Base-by-base conservation (phyloP, 305 asterid species). In the Lippia alba region DNA sequence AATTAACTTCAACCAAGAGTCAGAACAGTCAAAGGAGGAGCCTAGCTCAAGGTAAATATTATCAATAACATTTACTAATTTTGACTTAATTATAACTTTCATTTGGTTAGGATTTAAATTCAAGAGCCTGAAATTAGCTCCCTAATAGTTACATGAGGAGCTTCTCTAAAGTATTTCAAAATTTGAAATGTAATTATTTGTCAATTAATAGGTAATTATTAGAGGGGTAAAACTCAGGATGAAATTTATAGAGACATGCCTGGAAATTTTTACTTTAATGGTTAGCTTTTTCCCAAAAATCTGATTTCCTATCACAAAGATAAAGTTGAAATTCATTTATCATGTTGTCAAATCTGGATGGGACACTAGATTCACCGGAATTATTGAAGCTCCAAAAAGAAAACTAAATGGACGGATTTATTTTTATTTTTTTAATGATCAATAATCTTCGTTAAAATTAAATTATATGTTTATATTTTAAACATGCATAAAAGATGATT, bases 301-400 rank as follows among this genome's bases (percentile, higher is more conserved):
- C 44, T 69, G 67, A 56, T 76, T 80, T 61, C 56, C 61, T 65
- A 79, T 46, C 55, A 33, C 9, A 51, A 34, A 65, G 64, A 66
- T 44, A 59, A 61, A 73, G 69, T 33, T n/a, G 39, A 66, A 70
- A 58, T 66, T 64, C 49, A 80, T 41, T 20, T 39, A 49, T 59
- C 56, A 45, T 12, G 56, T 7, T 66, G 75, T 69, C 77, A 73
- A 79, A 73, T 76, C 81, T 66, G 15, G 74, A 80, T 20, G 76
- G 67, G 81, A 76, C 76, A 8, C 69, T 60, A 73, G 79, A 76
- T 76, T 76, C 81, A 80, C 79, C 18, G 12, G 18, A 69, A 65
- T 55, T 46, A 65, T 64, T 73, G 78, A 49, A 67, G 55, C 69
- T 36, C 30, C 30, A 24, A 24, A 24, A 24, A 24, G 30, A 24